Percentiles rank a stretch among this genome's conserved stretches.
Evolutionary conservation across 2,329 filamentous ascomycete species (phyloP).

Genomic region (Penicillium sp.): DNA sequence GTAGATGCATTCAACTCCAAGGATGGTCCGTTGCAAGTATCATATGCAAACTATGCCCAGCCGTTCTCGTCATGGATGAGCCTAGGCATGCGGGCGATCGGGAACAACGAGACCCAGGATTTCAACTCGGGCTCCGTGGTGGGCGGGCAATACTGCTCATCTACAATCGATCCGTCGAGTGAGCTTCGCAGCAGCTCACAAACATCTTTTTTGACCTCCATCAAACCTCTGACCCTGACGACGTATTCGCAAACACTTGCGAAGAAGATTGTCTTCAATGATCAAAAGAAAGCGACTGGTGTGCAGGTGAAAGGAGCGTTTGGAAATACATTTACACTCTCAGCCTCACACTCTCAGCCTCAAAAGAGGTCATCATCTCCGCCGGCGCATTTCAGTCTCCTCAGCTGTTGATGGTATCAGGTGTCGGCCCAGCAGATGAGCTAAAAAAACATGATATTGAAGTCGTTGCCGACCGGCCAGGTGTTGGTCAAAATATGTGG

Average conservation of each 20-base stretch:
- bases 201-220: constrained; percentile 41
- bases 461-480: constrained; percentile 34
- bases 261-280: constrained; percentile 49
- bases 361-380: constrained; percentile 55
- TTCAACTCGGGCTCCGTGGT: constrained; percentile 50
- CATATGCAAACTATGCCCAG: constrained; percentile 47
- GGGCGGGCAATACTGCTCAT: constrained; percentile 47
- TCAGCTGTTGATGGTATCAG: constrained; percentile 57
- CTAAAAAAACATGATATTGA: constrained; percentile 34
- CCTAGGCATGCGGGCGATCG: constrained; percentile 46
- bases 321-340: constrained; percentile 18
- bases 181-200: constrained; percentile 37
- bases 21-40: constrained; percentile 46
- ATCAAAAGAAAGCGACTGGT: constrained; percentile 47
- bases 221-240: constrained; percentile 38
- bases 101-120: constrained; percentile 41
- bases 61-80: constrained; percentile 47
- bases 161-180: constrained; percentile 31
- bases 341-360: constrained; percentile 53
- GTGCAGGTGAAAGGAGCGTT: constrained; percentile 39
- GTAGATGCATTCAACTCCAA: constrained; percentile 31
- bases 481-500: constrained; percentile 45
- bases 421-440: constrained; percentile 47
- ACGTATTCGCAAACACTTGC: constrained; percentile 50
- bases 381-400: constrained; percentile 59